Evolutionary conservation across 1,284 basidiomycete species (phyloP), one percentile per base, ranked within the genome.

Genomic region (Ganoderma multipileum): DNA sequence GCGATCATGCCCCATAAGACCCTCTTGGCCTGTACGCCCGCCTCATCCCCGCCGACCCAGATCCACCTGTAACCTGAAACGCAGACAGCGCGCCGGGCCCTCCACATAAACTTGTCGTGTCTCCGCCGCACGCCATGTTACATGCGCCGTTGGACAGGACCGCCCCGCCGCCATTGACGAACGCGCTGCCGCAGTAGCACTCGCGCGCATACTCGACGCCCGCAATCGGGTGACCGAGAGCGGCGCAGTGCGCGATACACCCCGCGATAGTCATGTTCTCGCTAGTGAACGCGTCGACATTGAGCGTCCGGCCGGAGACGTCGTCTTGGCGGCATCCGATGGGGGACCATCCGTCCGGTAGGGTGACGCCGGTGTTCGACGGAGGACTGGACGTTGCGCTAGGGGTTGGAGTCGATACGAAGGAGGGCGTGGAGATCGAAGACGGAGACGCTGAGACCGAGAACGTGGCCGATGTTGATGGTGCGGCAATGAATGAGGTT

Each of bases 171-270:
- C 68, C 70, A 65, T 73, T 75, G 39, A 61, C 61, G 71, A 74
- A 70, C 30, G 55, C 52, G 72, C 69, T 69, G 36, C 75, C 75
- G 68, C 75, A 76, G 71, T 76, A 76, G 69, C 75, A 76, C 68
- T 76, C 75, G 60, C 66, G 63, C 63, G 71, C 66, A 69, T 71
- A 76, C 73, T 76, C 75, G 57, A 74, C 63, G 26, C 75, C 75
- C 42, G 75, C 74, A 33, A 74, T 64, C 26, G 68, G 50, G 70
- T 73, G 74, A 36, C 75, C 75, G 59, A 60, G 71, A 23, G 58
- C 26, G 33, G 66, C 68, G 70, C 75, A 76, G 62, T 68, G 68
- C 61, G 72, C 47, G 61, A 71, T 63, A 69, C 75, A 76, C 41
- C 16, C 39, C 39, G 52, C 66, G 69, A 71, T 61, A 41, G 75